Evolutionary conservation across 2,329 filamentous ascomycete genomes (phyloP).

Genomic region (Emergomyces orientalis): DNA sequence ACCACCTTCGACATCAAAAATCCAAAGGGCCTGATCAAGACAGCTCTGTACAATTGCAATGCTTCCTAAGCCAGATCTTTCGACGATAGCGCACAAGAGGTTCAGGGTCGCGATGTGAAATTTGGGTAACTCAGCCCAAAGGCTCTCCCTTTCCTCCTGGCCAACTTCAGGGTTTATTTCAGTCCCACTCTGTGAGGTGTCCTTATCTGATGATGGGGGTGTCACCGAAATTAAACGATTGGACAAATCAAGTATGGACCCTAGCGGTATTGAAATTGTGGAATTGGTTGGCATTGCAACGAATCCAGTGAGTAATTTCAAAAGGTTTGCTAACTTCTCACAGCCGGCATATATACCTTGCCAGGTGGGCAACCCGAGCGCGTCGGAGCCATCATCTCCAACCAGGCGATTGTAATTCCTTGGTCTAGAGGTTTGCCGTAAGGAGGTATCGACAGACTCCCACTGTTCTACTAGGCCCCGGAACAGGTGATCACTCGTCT

Average conservation of each 20-base stretch:
- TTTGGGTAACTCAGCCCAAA: slow-evolving; percentile 63
- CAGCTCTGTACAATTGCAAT: slow-evolving; percentile 54
- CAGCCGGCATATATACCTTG: slow-evolving; percentile 63
- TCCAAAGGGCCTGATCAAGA: slow-evolving; percentile 61
- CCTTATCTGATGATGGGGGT: slow-evolving; percentile 39
- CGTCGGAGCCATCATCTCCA: slow-evolving; percentile 32
- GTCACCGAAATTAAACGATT: slow-evolving; percentile 60
- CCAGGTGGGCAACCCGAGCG: slow-evolving; percentile 57
- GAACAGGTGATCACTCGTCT: slow-evolving; percentile 66
- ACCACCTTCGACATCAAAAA: slow-evolving; percentile 51
- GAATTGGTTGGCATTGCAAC: slow-evolving; percentile 56
- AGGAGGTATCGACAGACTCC: slow-evolving; percentile 53
- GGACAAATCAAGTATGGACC: slow-evolving; percentile 57
- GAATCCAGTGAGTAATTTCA: slow-evolving; percentile 56
- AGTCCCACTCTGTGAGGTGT: slow-evolving; percentile 36
- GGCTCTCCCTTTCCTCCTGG: slow-evolving; percentile 69
- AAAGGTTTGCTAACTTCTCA: slow-evolving; percentile 57
- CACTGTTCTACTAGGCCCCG: slow-evolving; percentile 72
- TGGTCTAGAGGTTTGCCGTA: slow-evolving; percentile 26
- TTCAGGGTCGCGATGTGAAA: slow-evolving; percentile 64
- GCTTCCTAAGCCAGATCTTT: slow-evolving; percentile 50
- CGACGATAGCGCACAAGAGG: slow-evolving; percentile 49
- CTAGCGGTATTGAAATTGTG: slow-evolving; percentile 58
- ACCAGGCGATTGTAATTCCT: slow-evolving; percentile 29
- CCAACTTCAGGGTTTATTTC: slow-evolving; percentile 63